Base-by-base conservation (phyloP, 2,329 filamentous ascomycete genomes). In the Cordyceps sp. region DNA sequence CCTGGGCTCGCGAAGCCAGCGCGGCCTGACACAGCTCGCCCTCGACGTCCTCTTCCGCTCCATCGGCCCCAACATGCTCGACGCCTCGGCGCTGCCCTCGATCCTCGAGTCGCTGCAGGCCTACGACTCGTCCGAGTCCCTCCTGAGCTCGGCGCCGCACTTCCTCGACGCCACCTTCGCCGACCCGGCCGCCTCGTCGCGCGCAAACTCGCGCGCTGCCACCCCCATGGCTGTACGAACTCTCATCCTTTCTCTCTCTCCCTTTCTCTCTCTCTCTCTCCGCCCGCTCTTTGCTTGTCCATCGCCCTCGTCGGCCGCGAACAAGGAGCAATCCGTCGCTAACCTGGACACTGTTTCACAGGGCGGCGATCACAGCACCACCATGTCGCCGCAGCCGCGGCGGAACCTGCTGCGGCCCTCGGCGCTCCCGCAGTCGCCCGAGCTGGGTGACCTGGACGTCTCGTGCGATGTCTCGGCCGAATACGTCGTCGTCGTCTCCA, bases 1-100 rank as follows among this genome's bases (percentile, higher is more conserved):
- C 37, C 69, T 98, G 13, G 90, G 90, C 34, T 92, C 83, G 10
- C 78, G 77, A 42, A 73, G 69, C 16, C 82, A 94, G 54, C 78
- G 88, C 41, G 90, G 90, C 39, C 61, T 98, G 33, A 93, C 85
- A 0, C 90, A 98, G 53, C 77, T 98, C 46, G 72, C 84, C 0
- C 75, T 98, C 33, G 88, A 96, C 47, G 70, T 92, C 26, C 66
- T 96, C 31, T 98, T 92, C 58, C 75, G 78, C 39, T 88, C 81
- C 28, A 73, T 93, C 31, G 73, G 73, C 36, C 59, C 69, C 14
- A 79, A 76, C 36, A 72, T 92, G 33, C 72, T 80, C 41, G 73
- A 81, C 32, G 58, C 66, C 17, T 59, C 59, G 17, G 57, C 62
- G 4, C 66, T 69, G 12, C 64, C 73, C 2, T 58, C 69, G 2